Base-by-base conservation (phyloP, 1,139 yeast genomes). In the Debaryomycetaceae sp. region DNA sequence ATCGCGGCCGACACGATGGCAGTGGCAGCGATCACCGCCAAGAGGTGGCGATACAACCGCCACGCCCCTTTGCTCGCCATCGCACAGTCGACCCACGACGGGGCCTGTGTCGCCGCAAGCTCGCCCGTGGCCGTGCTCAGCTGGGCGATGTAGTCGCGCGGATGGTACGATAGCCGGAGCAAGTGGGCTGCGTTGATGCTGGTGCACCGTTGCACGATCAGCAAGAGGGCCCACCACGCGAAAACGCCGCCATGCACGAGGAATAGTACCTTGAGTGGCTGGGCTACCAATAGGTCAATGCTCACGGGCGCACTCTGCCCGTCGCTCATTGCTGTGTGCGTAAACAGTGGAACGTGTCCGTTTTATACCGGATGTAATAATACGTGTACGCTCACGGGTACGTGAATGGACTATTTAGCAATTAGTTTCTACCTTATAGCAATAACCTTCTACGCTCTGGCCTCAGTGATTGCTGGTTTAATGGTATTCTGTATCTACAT, bases 251-350 rank as follows among this genome's bases (percentile, higher is more conserved):
- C 33, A 29, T 55, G 53, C 8, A 62, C 35, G 4, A 58, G 39
- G 15, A 55, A 40, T 5, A 60, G 39, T 25, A 62, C 50, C 32
- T 61, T 45, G 38, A 58, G 61, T 10, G 68, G 67, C 21, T 62
- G 45, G 10, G 71, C 69, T 8, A 63, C 27, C 23, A 34, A n/a
- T 26, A 32, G 35, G 20, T 27, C 25, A 22, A 35, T 31, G 8
- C 13, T 22, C 13, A 12, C n/a, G 13, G 24, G 14, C 13, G 12
- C 20, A 10, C 20, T 18, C 20, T 6, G 8, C 8, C 10, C 20
- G 20, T 18, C 20, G 10, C 10, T 18, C 20, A 18, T 18, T 18
- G n/a, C n/a, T n/a, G n/a, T n/a, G n/a, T n/a, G n/a, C n/a, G n/a
- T n/a, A n/a, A n/a, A n/a, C n/a, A n/a, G n/a, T n/a, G n/a, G n/a